Base-by-base conservation (phyloP, 129 eudicot genomes). In the Oenanthe sinensis region DNA sequence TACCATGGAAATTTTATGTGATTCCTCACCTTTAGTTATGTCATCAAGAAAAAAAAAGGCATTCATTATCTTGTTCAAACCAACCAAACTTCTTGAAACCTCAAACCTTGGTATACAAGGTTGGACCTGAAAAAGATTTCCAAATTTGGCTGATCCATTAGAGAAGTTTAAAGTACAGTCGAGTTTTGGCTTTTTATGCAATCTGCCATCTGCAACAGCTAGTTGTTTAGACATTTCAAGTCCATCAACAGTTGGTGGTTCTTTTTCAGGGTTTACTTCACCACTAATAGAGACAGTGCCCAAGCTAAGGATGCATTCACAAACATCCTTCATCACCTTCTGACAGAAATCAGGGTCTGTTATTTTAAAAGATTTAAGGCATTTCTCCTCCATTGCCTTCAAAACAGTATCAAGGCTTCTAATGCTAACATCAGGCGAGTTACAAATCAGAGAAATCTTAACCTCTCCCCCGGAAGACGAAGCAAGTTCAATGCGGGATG, bases 1-100 rank as follows among this genome's bases (percentile, higher is more conserved):
- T 45, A 83, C 70, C 79, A 89, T 11, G n/a, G 91, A 83, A 28
- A 89, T 84, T 28, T 44, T 81, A 24, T 40, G 33, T 19, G 47
- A 67, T 76, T 89, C 94, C 75, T 83, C 79, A 11, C 89, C 94
- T 60, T 60, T 83, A 40, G 93, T 77, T 36, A 89, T 89, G 76
- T 89, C 94, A 55, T 77, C 81, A 22, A 89, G 22, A 12, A 37
- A 70, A 54, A 78, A 77, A 42, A 5, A 79, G 52, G 36, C 49
- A 47, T 71, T 79, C 65, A 40, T 43, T 3, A 40, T 17, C 8
- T 52, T 40, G 19, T 74, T 22, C 16, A 39, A 60, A 74, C 74
- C 45, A 71, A 77, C 78, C 70, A 79, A 76, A 17, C 48, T 52
- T 33, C 75, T 70, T 73, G 86, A 78, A 79, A 79, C 75, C 37